Percentiles rank a stretch among this genome's conserved stretches.
These are phyloP conservation scores for Boletus subparvulus DNA, from an alignment of 768 basidiomycete species.

Conservation along the genomic window DNA sequence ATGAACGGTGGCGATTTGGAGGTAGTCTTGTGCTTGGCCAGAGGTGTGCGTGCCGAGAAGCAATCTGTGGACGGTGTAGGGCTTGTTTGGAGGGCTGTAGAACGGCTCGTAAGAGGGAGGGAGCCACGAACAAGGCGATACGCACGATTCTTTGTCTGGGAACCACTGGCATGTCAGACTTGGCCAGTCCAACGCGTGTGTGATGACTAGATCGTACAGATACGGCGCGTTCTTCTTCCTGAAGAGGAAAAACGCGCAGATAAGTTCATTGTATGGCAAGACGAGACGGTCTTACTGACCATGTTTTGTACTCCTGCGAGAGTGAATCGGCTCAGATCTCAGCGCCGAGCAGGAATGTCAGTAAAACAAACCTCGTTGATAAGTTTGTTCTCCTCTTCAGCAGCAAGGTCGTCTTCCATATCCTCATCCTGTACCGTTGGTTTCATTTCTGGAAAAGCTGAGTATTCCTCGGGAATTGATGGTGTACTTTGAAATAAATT, in stretches of 20 bases:
- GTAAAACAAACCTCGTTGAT: slow-evolving; percentile 70
- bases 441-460: slow-evolving; percentile 37
- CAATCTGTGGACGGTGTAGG: slow-evolving; percentile 93
- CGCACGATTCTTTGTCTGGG: slow-evolving; percentile 92
- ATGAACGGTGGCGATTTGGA: slow-evolving; percentile 93
- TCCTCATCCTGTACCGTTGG: slow-evolving; percentile 55
- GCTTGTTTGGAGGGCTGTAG: slow-evolving; percentile 80
- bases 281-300: slow-evolving; percentile 42
- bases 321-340: slow-evolving; percentile 9
- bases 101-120: background rate
- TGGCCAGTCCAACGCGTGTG: slow-evolving; percentile 98
- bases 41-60: slow-evolving; percentile 98
- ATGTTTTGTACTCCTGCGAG: slow-evolving; percentile 80
- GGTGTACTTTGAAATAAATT: background rate
- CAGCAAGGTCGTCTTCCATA: slow-evolving; percentile 74
- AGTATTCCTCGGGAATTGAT: background rate
- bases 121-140: background rate
- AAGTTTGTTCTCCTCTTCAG: slow-evolving; percentile 85
- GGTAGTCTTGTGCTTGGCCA: slow-evolving; percentile 88
- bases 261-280: background rate
- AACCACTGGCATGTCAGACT: slow-evolving; percentile 98
- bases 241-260: slow-evolving; percentile 3
- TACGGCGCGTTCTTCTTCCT: slow-evolving; percentile 99
- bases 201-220: slow-evolving; percentile 95
- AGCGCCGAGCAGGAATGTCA: background rate